phyloP scores from a whole-genome alignment of 2,329 filamentous ascomycete species.

The Pseudocercospora macadamiae region DNA sequence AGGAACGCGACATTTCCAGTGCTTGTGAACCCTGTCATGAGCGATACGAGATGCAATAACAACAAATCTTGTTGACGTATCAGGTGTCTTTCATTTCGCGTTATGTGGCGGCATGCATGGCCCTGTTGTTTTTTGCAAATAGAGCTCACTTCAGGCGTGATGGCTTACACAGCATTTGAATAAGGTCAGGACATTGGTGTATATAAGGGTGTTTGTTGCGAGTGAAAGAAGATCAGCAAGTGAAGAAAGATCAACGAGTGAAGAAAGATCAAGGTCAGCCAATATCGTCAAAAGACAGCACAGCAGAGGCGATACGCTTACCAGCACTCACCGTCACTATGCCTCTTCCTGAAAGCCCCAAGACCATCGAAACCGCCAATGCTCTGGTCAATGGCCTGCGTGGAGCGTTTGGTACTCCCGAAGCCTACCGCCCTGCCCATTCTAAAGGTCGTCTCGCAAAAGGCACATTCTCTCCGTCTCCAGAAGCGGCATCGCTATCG shows the following conservation, averaged over 20 bases:
- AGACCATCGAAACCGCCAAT: slow-evolving; percentile 25
- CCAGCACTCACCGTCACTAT: slow-evolving; percentile 14
- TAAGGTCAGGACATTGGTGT: background rate
- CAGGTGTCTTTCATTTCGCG: too few species aligned
- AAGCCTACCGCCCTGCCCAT: slow-evolving; percentile 47
- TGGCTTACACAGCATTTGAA: background rate
- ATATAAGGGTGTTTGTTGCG: background rate
- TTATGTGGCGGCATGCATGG: background rate
- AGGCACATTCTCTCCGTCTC: slow-evolving; percentile 57
- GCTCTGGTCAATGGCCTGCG: slow-evolving; percentile 29
- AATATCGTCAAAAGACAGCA: too few species aligned
- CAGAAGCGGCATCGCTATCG: slow-evolving; percentile 47
- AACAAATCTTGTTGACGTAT: too few species aligned
- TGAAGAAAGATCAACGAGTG: too few species aligned
- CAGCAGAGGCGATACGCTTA: too few species aligned
- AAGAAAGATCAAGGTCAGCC: too few species aligned
- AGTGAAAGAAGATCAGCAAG: background rate
- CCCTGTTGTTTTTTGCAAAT: background rate
- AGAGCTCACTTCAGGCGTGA: background rate
- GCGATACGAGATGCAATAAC: too few species aligned
- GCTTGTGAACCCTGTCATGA: background rate
- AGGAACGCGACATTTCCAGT: background rate
- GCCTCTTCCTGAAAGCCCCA: slow-evolving; percentile 29
- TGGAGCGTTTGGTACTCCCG: slow-evolving; percentile 30
- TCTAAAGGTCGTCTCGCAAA: slow-evolving; percentile 57